Base-by-base conservation (phyloP, 1,284 basidiomycete genomes). In the Fomitopsis schrenkii region DNA sequence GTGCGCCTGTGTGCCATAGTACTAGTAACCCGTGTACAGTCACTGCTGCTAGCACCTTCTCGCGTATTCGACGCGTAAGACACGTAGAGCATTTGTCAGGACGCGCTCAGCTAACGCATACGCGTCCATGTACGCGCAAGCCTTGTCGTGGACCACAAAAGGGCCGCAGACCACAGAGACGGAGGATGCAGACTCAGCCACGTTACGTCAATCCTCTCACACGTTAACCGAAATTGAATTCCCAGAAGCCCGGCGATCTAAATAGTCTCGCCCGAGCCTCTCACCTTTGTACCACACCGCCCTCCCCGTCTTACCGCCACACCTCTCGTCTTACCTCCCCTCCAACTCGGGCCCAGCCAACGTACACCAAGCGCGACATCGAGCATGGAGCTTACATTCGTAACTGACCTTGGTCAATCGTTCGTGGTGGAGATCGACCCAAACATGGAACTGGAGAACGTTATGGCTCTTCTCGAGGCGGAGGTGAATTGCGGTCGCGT, bases 381-480 rank as follows among this genome's bases (percentile, higher is more conserved):
- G 60, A 75, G 63, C 62, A 96, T 97, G 93, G 81, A 86, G 68
- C 78, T 97, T 64, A 95, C 93, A 0, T 91, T 97, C 70, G 75
- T 88, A 46, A 91, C 81, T 59, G 91, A 94, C 60, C 73, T 86
- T n/a, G 94, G 94, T 4, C 80, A 87, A 64, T 81, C 85, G 0
- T 95, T 88, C 72, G 76, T 80, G 52, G 76, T 96, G 59, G 95
- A 97, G 71, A 93, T 97, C 66, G 92, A 94, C 75, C 83, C 91
- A 0, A 83, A 83, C 53, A 94, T 97, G 91, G 86, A 91, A 71
- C 81, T 97, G 30, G 91, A 93, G 78, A 91, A 95, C 72, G 86
- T 97, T 42, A 90, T 90, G 82, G 94, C 92, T 8, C 79, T 97
- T 59, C 80, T 97, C 28, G 94, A 96, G 74, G 95, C 88, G 0